Evolutionary conservation across 2,329 filamentous ascomycete genomes (phyloP), one percentile per base, ranked within the genome.

Genomic region (Aspergillaceae sp.): DNA sequence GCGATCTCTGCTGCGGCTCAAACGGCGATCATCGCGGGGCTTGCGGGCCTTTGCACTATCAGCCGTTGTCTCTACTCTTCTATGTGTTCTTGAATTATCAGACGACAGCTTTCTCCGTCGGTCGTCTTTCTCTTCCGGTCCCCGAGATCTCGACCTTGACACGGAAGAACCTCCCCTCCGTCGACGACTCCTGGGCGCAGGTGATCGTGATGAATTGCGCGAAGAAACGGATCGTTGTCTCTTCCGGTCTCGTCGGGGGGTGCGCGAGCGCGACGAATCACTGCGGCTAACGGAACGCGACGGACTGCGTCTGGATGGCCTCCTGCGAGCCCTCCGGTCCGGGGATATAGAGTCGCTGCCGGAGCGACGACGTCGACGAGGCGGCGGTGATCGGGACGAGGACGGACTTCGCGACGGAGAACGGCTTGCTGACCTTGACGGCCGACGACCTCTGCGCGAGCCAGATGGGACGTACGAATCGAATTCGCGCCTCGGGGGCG

Each of bases 381-480:
- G 58, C 29, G 60, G 56, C 19, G 57, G 59, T 40, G 61, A 65
- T 41, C 59, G 56, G 41, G 63, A 63, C 10, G 49, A 50, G 34
- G 66, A 68, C n/a, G 52, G 51, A 40, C 57, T 56, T 43, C 55
- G 57, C n/a, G 65, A 61, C 8, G 48, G 56, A 27, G 62, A 65
- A 40, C 54, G 56, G 38, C 59, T 60, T n/a, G 51, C 46, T 26
- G 65, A 63, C 43, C 58, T 61, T 29, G 67, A 66, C 35, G 54
- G 47, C 8, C 65, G 67, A 47, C 70, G 59, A 55, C 68, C 61
- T 62, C 66, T 58, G 41, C 66, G 61, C 19, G 60, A 53, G 41
- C 70, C 69, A 26, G 65, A 57, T 10, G 79, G 79, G 34, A 80
- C 70, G 56, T 82, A 83, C 29, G 74, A 73, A 59, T 83, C 79